Base-by-base conservation (phyloP, 352 stramenopile species). In the Bremia lactucae region DNA sequence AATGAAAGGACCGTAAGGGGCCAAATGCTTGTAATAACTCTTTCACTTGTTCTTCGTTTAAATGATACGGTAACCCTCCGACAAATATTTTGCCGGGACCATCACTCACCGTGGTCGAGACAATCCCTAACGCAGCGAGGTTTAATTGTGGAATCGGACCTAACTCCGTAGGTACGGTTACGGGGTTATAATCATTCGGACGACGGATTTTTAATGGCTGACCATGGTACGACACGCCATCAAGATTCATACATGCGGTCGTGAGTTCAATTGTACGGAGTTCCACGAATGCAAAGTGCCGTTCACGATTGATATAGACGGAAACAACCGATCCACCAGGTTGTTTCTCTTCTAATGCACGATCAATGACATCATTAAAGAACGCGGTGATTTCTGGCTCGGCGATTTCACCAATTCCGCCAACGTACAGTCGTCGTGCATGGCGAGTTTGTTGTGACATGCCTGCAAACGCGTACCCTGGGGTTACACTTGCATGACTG, bases 81-180 rank as follows among this genome's bases (percentile, higher is more conserved):
- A 99, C 89, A 55, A 99, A 98, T 43, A 99, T 89, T 62, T 98
- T 99, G 64, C 97, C 95, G 6, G 95, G 95, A n/a, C 93, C 91
- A 68, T 98, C 94, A 16, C 76, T 80, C 25, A 98, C 94, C 23
- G 83, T 96, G 6, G 73, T 87, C n/a, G 80, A 96, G 14, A 98
- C 78, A 47, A 98, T 97, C 0, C 95, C 94, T 9, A 98, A 62
- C 13, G 83, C 85, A 16, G 83, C 82, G 18, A 95, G 52, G 59
- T 96, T 91, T 13, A 97, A 66, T 49, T 86, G 52, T 19, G 86
- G 83, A 37, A 94, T 87, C n/a, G 82, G 74, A 13, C 84, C 84
- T 0, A 96, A 52, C 36, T 83, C 49, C 62, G 68, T 82, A 2
- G 94, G 89, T 37, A 98, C 75, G 5, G 74, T 76, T 22, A 65